A percentile compares a stretch with the other conserved stretches of the same genome.
Conservation (phyloP, 441 rosid species). For the Populus hybrid region DNA sequence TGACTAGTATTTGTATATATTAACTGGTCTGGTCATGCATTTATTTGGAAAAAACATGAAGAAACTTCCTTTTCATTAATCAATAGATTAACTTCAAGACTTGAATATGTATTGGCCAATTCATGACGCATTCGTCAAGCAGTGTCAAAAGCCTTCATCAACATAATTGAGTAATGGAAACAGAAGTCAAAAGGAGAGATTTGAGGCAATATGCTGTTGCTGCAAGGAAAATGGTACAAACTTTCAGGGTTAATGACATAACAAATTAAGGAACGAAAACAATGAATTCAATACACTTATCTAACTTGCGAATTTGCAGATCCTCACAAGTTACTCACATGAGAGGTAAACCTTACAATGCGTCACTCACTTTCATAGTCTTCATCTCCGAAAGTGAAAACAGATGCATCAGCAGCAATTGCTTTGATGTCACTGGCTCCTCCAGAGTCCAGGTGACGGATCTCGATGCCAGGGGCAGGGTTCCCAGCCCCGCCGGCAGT, state of each 20-base stretch:
- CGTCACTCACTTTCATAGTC: conserved; percentile 61
- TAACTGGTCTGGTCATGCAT: too few species aligned
- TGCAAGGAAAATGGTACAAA: not conserved
- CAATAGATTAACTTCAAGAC: not conserved
- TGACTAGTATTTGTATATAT: too few species aligned
- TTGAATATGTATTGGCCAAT: not conserved
- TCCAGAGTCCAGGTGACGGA: conserved; percentile 23
- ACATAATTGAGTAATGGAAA: not conserved
- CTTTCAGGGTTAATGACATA: not conserved
- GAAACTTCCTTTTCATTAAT: not conserved
- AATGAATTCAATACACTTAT: conserved; percentile 4
- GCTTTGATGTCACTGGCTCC: conserved; percentile 56
- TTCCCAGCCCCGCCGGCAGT: conserved; percentile 10
- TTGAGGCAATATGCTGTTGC: not conserved
- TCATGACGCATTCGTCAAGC: not conserved
- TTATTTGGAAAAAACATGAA: not conserved
- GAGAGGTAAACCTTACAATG: not conserved
- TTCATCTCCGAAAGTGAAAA: conserved; percentile 75
- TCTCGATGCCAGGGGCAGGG: conserved; percentile 20
- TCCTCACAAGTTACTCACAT: too few species aligned
- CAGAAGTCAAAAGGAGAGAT: not conserved
- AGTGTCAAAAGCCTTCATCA: not conserved
- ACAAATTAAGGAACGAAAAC: too few species aligned
- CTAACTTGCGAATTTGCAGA: not conserved
- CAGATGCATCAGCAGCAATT: conserved; percentile 80